Percentiles rank a stretch among this genome's conserved stretches.
phyloP scores from a whole-genome alignment of 2,329 filamentous ascomycete species.

The Coniochaeta prunicola region DNA sequence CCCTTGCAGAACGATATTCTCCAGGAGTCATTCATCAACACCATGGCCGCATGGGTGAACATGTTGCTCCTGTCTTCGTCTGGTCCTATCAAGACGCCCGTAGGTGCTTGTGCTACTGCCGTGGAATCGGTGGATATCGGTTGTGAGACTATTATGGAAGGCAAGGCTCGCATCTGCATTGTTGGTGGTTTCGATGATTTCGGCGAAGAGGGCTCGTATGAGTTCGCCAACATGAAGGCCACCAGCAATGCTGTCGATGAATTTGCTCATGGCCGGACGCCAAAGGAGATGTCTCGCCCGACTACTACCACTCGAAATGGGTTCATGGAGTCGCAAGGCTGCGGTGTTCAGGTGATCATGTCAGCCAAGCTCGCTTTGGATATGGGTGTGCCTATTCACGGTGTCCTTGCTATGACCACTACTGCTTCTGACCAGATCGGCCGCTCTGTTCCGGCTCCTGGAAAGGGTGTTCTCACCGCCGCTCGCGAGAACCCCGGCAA shows the following conservation, averaged over 20 bases:
- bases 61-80: slow-evolving; percentile 97
- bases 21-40: slow-evolving; percentile 99
- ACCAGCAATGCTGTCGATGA: slow-evolving; percentile 98
- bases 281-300: slow-evolving; percentile 94
- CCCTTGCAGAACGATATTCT: slow-evolving; percentile 98
- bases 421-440: slow-evolving; percentile 99
- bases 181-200: slow-evolving; percentile 99
- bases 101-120: slow-evolving; percentile 93
- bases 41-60: slow-evolving; percentile 99
- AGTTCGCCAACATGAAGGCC: slow-evolving; percentile 99
- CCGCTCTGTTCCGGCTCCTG: slow-evolving; percentile 90
- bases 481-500: slow-evolving; percentile 86
- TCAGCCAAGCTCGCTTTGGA: slow-evolving; percentile 90
- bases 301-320: slow-evolving; percentile 94
- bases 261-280: slow-evolving; percentile 89
- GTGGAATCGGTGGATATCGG: slow-evolving; percentile 97
- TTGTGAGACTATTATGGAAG: slow-evolving; percentile 96
- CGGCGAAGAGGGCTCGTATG: slow-evolving; percentile 97
- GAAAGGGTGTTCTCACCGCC: slow-evolving; percentile 92
- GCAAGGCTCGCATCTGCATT: slow-evolving; percentile 94
- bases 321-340: slow-evolving; percentile 99
- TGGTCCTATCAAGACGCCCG: slow-evolving; percentile 96
- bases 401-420: slow-evolving; percentile 84
- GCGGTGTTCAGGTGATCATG: slow-evolving; percentile 98
- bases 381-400: slow-evolving; percentile 98